Conservation (phyloP, 2,329 filamentous ascomycete genomes). For the Domatiomyces globalis region DNA sequence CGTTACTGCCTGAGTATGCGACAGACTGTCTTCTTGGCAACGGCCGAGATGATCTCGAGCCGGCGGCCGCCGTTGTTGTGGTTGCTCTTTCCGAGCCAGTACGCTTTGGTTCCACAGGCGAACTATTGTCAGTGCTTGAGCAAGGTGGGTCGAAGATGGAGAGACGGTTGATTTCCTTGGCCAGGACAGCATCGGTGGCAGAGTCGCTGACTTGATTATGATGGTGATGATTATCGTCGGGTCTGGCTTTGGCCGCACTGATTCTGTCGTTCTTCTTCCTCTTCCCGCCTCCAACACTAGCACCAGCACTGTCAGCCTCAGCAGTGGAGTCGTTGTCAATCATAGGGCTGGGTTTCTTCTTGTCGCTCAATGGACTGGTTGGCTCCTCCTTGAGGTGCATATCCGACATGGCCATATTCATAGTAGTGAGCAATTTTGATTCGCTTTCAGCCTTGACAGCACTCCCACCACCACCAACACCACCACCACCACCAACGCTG, state of each 20-base stretch:
- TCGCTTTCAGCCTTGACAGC: not conserved
- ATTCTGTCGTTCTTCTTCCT: conserved; percentile 6
- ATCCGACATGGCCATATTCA: too few relatives aligned
- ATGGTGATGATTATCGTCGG: not conserved
- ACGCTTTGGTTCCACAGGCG: conserved; percentile 5
- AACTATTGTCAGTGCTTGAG: conserved; percentile 1
- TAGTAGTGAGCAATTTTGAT: too few relatives aligned
- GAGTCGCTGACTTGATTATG: not conserved
- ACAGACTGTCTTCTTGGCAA: not conserved
- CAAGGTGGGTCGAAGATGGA: conserved; percentile 15
- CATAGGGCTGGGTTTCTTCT: conserved; percentile 21
- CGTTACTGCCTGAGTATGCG: not conserved
- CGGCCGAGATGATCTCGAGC: not conserved
- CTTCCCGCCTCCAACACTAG: conserved; percentile 7
- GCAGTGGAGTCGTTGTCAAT: not conserved
- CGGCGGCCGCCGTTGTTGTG: conserved; percentile 1
- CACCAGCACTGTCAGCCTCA: not conserved
- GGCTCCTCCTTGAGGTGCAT: conserved; percentile 11
- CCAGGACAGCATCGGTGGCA: conserved; percentile 6
- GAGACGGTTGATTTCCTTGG: conserved; percentile 13
- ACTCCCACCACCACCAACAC: not conserved
- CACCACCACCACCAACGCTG: conserved; percentile 31
- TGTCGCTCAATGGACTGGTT: conserved; percentile 11
- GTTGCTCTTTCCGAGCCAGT: conserved; percentile 1
- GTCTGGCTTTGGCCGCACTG: conserved; percentile 2